Percentiles rank a stretch among this genome's conserved stretches.
These are phyloP conservation scores for Lathyrus sativus DNA, from an alignment of 306 rosid genomes.

Conservation along the genomic window DNA sequence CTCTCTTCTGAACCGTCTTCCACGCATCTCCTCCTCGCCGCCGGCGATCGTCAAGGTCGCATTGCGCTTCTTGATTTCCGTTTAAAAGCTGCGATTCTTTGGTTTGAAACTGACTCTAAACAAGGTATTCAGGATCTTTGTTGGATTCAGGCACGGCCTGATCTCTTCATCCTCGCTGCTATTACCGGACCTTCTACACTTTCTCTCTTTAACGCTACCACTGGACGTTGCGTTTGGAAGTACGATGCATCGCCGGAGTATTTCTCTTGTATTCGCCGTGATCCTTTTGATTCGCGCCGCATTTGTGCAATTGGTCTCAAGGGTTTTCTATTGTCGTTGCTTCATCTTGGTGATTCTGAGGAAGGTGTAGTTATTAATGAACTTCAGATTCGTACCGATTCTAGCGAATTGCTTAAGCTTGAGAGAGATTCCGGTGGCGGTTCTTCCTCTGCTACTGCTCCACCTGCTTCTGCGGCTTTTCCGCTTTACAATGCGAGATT, in stretches of 20 bases:
- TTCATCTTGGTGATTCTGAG: constrained; percentile 66
- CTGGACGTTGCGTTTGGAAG: constrained; percentile 83
- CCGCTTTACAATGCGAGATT: constrained; percentile 62
- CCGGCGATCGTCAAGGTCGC: constrained; percentile 90
- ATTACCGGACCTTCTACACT: constrained; percentile 73
- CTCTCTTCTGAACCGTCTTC: constrained; percentile 81
- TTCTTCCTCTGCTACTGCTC: constrained; percentile 25
- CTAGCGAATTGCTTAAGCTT: constrained; percentile 59
- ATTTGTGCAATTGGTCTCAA: constrained; percentile 78
- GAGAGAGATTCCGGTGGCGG: constrained; percentile 55
- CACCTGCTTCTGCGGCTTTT: constrained; percentile 65
- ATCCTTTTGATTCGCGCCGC: constrained; percentile 91
- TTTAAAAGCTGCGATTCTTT: constrained; percentile 56
- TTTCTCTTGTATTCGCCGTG: constrained; percentile 79
- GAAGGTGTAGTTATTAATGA: constrained; percentile 62
- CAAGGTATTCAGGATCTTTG: constrained; percentile 81
- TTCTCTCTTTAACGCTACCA: constrained; percentile 59
- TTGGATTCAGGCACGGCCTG: constrained; percentile 84
- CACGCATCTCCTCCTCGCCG: constrained; percentile 88
- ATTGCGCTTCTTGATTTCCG: constrained; percentile 81
- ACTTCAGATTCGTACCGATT: constrained; percentile 66
- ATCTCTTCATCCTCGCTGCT: constrained; percentile 62
- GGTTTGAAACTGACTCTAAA: constrained; percentile 71
- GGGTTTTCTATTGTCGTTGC: constrained; percentile 70
- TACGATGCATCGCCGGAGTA: constrained; percentile 78